Evolutionary conservation across 2,329 filamentous ascomycete species (phyloP), one percentile per base, ranked within the genome.

Genomic region (Curvularia spicifera): DNA sequence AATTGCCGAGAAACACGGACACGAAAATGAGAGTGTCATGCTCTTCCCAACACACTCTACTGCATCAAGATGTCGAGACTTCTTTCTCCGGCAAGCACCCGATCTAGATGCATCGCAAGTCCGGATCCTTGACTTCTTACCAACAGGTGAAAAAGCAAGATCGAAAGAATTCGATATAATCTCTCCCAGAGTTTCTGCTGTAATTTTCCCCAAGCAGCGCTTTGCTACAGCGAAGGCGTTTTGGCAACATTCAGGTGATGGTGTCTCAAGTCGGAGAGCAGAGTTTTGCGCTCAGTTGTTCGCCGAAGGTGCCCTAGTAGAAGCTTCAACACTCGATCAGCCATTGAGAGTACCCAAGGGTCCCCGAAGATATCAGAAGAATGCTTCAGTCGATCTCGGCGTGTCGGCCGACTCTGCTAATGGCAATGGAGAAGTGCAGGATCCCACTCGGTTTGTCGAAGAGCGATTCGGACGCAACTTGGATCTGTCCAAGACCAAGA

Each of bases 191-290:
- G 63, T 83, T 3, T 81, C 78, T 5, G 81, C 80, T 24, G 87
- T 97, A 3, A 73, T 98, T 42, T 92, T 89, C 67, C 86, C 88
- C 0, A 81, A 84, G 45, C 85, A 87, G 12, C 79, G 87, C 18
- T 93, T 89, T 68, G 79, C 86, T 4, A 77, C 90, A 58, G 91
- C 92, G n/a, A 98, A 97, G 76, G 86, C 93, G 70, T 97, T 96
- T 71, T 99, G 95, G 95, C 95, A 98, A 76, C 95, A 99, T 76
- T 90, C 91, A 0, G 95, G 95, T 20, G 93, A 97, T 61, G 95
- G 95, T 15, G 84, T 97, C 13, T 97, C 93, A 0, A 97, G 93
- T 74, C 88, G 95, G 49, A 87, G 93, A 40, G 93, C 92, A 33
- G 94, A 97, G 73, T 97, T 96, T 76, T 97, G 91, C 72, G 87